Percentiles rank a stretch among this genome's conserved stretches.
These are phyloP conservation scores for Celoporthe dispersa DNA, from an alignment of 2,329 filamentous ascomycete genomes.

Conservation along the genomic window DNA sequence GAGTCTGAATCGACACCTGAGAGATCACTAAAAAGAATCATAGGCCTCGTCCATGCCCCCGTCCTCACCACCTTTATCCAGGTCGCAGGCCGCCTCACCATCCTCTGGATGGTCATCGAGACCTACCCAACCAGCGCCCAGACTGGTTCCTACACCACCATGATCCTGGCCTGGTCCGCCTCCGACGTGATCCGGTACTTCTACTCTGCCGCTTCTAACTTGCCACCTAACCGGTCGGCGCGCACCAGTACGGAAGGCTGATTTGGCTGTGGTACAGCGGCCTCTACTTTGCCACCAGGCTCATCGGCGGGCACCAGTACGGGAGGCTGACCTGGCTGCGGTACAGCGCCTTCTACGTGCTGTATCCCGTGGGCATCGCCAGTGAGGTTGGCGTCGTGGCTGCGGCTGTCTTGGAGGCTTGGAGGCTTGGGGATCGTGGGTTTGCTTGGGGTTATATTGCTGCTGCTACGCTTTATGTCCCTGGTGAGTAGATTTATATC, in stretches of 20 bases:
- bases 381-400: conserved; percentile 24
- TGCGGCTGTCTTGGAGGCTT: conserved; percentile 15
- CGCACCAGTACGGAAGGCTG: conserved; percentile 24
- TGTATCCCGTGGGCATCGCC: conserved; percentile 27
- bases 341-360: conserved; percentile 28
- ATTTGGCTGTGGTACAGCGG: conserved; percentile 28
- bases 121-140: conserved; percentile 18
- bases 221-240: conserved; percentile 24
- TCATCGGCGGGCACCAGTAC: conserved; percentile 29
- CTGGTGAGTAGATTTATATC: conserved; percentile 18
- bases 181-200: conserved; percentile 25
- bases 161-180: conserved; percentile 26
- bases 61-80: conserved; percentile 26
- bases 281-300: conserved; percentile 26
- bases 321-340: conserved; percentile 24
- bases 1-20: background rate
- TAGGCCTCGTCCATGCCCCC: conserved; percentile 27
- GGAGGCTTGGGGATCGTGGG: background rate
- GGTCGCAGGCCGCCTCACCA: conserved; percentile 25
- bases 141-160: conserved; percentile 12
- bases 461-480: conserved; percentile 23
- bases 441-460: conserved; percentile 25
- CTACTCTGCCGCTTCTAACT: too few relatives aligned
- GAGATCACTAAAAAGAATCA: background rate
- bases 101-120: conserved; percentile 29